Conservation (phyloP, 768 basidiomycete species). For the Trametes maxima region DNA sequence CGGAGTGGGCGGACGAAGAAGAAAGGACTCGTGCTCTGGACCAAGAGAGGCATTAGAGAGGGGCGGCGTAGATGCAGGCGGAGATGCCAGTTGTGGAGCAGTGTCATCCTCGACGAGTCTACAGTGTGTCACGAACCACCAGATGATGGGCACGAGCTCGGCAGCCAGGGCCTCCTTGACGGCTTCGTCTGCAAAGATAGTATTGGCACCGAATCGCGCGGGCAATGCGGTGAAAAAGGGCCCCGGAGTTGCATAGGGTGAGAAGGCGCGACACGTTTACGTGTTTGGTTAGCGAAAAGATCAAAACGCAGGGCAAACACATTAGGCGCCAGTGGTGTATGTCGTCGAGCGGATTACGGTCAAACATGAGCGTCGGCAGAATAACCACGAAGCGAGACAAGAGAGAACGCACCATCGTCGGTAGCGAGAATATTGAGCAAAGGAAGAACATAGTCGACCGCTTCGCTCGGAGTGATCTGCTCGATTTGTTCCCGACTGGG, state of each 20-base stretch:
- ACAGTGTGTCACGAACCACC: slow-evolving; percentile 82
- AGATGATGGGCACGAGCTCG: slow-evolving; percentile 79
- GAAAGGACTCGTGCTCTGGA: not conserved
- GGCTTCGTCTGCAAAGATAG: slow-evolving; percentile 62
- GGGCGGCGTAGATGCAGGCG: slow-evolving; percentile 15
- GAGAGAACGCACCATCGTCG: slow-evolving; percentile 67
- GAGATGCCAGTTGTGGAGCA: slow-evolving; percentile 6
- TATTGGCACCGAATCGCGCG: not conserved
- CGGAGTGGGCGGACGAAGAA: slow-evolving; percentile 9
- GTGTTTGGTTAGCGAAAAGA: slow-evolving; percentile 18
- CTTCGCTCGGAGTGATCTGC: slow-evolving; percentile 81
- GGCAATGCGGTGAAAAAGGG: slow-evolving; percentile 10
- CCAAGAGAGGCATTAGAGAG: not conserved
- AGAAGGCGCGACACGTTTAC: slow-evolving; percentile 3
- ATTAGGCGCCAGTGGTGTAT: slow-evolving; percentile 8
- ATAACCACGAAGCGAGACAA: not conserved
- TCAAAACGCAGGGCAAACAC: slow-evolving; percentile 1
- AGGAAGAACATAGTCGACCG: slow-evolving; percentile 91
- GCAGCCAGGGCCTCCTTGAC: slow-evolving; percentile 88
- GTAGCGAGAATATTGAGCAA: slow-evolving; percentile 83
- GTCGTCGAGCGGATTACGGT: slow-evolving; percentile 4
- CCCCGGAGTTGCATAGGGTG: slow-evolving; percentile 9
- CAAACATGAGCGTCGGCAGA: slow-evolving; percentile 11
- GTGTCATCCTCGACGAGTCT: slow-evolving; percentile 32
- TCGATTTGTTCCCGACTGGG: slow-evolving; percentile 22